These are phyloP conservation scores for Fagopyrum homotropicum DNA, from an alignment of 148 eudicot genomes.

Conservation along the genomic window DNA sequence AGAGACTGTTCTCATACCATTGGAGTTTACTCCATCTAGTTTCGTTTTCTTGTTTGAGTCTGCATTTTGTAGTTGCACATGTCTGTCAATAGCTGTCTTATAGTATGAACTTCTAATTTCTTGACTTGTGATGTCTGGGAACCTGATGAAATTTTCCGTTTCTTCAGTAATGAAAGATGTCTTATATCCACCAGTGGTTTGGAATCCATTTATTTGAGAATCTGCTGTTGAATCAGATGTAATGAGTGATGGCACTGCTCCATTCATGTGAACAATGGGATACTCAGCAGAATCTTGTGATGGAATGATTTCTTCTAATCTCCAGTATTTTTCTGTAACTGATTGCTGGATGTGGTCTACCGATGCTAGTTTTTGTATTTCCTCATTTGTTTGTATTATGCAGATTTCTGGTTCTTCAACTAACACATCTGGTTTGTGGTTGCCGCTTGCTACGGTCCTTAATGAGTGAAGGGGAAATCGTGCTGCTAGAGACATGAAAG, in stretches of 20 bases:
- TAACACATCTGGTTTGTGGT: constrained; percentile 16
- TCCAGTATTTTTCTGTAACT: constrained; percentile 15
- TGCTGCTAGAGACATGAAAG: constrained; percentile 35
- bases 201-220: constrained; percentile 16
- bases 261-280: constrained; percentile 21
- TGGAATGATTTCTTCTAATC: constrained; percentile 29
- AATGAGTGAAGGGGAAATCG: constrained; percentile 26
- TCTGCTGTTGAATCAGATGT: constrained; percentile 36
- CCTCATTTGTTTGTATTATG: constrained; percentile 23
- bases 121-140: constrained; percentile 20
- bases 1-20: background rate
- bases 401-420: constrained; percentile 31
- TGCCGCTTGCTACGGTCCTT: constrained; percentile 14
- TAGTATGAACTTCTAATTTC: constrained; percentile 16
- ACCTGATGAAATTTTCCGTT: constrained; percentile 13
- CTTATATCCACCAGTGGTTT: constrained; percentile 12
- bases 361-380: constrained; percentile 15
- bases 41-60: constrained; percentile 15
- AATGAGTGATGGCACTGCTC: constrained; percentile 29
- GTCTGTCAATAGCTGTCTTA: constrained; percentile 10
- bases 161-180: constrained; percentile 14
- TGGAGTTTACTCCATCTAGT: background rate
- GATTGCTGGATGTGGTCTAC: constrained; percentile 8
- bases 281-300: constrained; percentile 41
- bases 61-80: constrained; percentile 22